Percentiles rank a stretch among this genome's conserved stretches.
Evolutionary conservation across 768 basidiomycete genomes (phyloP).

Genomic region (Leccinum disarticulatum): DNA sequence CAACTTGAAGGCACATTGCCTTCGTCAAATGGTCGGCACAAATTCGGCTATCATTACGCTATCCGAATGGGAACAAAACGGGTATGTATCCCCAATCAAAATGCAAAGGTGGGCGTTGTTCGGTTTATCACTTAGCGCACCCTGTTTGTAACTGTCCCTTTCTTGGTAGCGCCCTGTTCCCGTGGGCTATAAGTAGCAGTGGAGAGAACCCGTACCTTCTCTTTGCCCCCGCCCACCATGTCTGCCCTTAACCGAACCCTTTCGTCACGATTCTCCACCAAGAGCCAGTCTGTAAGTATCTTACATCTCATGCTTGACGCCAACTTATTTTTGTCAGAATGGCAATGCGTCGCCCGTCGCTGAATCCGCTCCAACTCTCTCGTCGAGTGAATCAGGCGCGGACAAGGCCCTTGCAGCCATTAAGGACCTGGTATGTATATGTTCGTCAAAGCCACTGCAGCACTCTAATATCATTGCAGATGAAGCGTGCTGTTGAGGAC

Average conservation of each 20-base stretch:
- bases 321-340: conserved; percentile 1
- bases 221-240: conserved; percentile 20
- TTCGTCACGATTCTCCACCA: conserved; percentile 32
- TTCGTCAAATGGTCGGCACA: not conserved
- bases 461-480: conserved; percentile 13
- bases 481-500: conserved; percentile 33
- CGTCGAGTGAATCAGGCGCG: conserved; percentile 17
- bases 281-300: conserved; percentile 25
- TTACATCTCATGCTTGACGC: not conserved
- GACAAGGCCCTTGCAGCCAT: conserved; percentile 27
- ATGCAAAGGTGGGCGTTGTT: conserved; percentile 12
- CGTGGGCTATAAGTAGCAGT: conserved; percentile 29
- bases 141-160: conserved; percentile 12
- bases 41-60: conserved; percentile 6
- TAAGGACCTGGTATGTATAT: conserved; percentile 30
- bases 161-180: conserved; percentile 12
- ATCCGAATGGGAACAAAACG: not conserved
- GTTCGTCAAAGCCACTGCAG: not conserved
- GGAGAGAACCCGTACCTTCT: not conserved
- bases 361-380: conserved; percentile 7
- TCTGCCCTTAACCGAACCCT: conserved; percentile 30
- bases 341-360: conserved; percentile 13
- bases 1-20: not conserved
- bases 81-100: conserved; percentile 5
- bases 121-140: conserved; percentile 20